These are phyloP conservation scores for Fusarium miscanthi DNA, from an alignment of 2,329 filamentous ascomycete species.

Conservation along the genomic window DNA sequence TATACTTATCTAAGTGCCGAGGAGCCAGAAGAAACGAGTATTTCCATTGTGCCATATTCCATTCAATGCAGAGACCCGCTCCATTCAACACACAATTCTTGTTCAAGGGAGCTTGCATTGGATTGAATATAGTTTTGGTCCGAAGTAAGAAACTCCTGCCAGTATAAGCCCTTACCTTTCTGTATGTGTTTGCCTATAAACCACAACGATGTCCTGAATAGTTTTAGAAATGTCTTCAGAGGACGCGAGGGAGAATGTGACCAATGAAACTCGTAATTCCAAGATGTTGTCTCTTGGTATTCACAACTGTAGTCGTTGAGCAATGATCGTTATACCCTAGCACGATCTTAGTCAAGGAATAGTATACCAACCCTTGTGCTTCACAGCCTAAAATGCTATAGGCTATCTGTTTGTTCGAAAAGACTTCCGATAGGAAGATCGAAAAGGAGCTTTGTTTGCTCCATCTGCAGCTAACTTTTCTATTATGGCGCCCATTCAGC, in stretches of 20 bases:
- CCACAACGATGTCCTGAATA: neutral
- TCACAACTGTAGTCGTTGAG: neutral
- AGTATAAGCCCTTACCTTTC: neutral
- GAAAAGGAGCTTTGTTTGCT: neutral
- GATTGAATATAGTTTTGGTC: neutral
- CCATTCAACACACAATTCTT: slow-evolving; percentile 10
- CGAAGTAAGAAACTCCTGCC: neutral
- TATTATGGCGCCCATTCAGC: neutral
- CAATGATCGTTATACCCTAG: slow-evolving; percentile 21
- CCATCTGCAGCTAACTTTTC: neutral
- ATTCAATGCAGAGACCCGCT: slow-evolving; percentile 4
- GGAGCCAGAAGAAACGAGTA: neutral
- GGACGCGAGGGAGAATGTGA: neutral
- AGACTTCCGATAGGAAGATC: slow-evolving; percentile 1
- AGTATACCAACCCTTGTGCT: neutral
- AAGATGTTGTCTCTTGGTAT: neutral
- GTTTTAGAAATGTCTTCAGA: neutral
- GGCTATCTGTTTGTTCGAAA: slow-evolving; percentile 19
- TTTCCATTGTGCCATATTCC: neutral
- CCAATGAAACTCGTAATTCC: neutral
- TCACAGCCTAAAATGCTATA: neutral
- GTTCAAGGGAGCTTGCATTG: neutral
- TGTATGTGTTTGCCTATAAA: neutral
- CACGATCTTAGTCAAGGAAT: slow-evolving; percentile 11
- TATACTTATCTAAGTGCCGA: neutral